Base-by-base conservation (phyloP, 345 rosid species). In the Salix dunnii region DNA sequence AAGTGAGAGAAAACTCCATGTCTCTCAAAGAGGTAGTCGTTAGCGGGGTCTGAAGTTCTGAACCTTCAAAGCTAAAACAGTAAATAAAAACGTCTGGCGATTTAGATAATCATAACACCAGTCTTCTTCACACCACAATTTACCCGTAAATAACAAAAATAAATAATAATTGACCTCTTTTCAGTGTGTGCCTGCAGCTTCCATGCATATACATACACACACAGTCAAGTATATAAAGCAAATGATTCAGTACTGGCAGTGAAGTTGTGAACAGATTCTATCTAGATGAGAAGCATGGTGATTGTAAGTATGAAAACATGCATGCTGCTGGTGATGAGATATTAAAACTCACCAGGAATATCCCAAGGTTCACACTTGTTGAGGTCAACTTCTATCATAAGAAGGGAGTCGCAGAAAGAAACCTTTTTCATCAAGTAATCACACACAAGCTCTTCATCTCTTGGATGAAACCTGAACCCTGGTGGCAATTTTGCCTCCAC, bases 301-400 rank as follows among this genome's bases (percentile, higher is more conserved):
- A 51, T 51, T 51, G n/a, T 55, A n/a, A 55, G 62, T 6, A n/a
- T n/a, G 62, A 23, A 0, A n/a, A 7, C 27, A 55, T 55, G 13
- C 27, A 55, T 55, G 13, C 8, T 55, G 23, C 23, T n/a, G n/a
- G 3, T 40, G 6, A 65, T 25, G 10, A 65, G 31, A 28, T 31
- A 12, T 10, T 10, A 30, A n/a, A 35, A 82, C 85, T 74, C 42
- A 94, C 99, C 94, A 16, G 99, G 99, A 78, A 95, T 82, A 55
- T 95, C 96, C 99, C 99, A 95, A 67, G 99, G 99, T 71, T 95
- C 99, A 42, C 88, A 90, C 86, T 88, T 93, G 93, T 95, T 95
- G 84, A 91, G 97, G 80, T 95, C 96, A 69, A 95, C 97, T 28
- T 89, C 93, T 48, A 88, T 81, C 84, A 95, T 46, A 74, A 91